phyloP scores from a whole-genome alignment of 306 rosid genomes.

The Begonia masoniana region DNA sequence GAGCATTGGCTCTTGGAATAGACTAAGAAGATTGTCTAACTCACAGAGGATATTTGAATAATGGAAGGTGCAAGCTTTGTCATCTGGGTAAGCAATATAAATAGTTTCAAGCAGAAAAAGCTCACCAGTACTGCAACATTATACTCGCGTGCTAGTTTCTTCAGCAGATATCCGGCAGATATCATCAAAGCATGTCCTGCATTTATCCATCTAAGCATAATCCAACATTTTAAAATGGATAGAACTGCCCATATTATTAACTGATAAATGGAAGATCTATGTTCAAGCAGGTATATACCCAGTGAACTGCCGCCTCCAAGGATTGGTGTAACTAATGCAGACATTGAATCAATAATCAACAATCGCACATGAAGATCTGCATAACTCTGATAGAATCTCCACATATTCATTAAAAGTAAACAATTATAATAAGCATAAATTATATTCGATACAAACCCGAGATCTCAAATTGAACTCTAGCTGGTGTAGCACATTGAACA shows the following conservation, averaged over 20 bases:
- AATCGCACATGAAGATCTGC: conserved; percentile 39
- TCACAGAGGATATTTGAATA: background rate
- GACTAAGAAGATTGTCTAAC: too few relatives aligned
- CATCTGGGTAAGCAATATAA: background rate
- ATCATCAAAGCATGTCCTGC: conserved; percentile 79
- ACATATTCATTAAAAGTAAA: conserved; percentile 13
- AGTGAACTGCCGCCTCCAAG: conserved; percentile 72
- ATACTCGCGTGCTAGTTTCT: conserved; percentile 73
- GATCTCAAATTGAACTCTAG: conserved; percentile 47
- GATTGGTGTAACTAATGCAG: conserved; percentile 73
- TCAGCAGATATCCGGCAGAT: conserved; percentile 69
- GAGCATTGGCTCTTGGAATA: background rate
- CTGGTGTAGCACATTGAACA: conserved; percentile 62
- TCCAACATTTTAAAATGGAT: conserved; percentile 6
- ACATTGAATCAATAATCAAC: conserved; percentile 72
- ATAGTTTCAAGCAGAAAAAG: conserved; percentile 8
- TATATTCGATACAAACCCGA: conserved; percentile 37
- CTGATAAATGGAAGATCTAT: background rate
- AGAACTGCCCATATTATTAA: background rate
- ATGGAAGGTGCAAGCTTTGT: background rate
- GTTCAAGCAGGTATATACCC: conserved; percentile 38
- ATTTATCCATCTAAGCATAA: conserved; percentile 19
- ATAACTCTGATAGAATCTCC: conserved; percentile 22
- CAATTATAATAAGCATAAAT: conserved; percentile 7
- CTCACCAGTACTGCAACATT: conserved; percentile 65